Conservation (phyloP, 768 basidiomycete genomes). For the Tricholoma bakamatsutake region DNA sequence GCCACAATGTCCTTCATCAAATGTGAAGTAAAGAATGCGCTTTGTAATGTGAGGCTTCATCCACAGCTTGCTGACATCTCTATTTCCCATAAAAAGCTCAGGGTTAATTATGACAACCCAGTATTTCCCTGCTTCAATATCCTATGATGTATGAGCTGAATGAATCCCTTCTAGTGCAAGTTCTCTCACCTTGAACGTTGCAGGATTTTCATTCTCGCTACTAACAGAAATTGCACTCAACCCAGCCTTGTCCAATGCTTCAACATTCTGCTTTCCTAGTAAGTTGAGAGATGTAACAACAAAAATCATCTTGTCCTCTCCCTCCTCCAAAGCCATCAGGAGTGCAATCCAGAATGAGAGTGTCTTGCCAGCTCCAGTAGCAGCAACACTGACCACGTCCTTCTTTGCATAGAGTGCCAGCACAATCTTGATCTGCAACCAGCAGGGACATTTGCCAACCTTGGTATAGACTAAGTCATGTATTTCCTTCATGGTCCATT, state of each 20-base stretch:
- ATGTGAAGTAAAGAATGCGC: conserved; percentile 3
- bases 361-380: conserved; percentile 3
- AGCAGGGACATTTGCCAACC: not conserved
- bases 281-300: conserved; percentile 25
- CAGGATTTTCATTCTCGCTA: conserved; percentile 7
- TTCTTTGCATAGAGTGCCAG: no score
- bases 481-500: not conserved
- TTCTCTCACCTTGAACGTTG: conserved; percentile 13
- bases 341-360: conserved; percentile 16
- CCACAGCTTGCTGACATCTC: conserved; percentile 5
- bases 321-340: conserved; percentile 11
- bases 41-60: conserved; percentile 10
- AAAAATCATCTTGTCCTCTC: conserved; percentile 11
- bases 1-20: conserved; percentile 8
- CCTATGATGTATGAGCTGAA: conserved; percentile 9
- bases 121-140: conserved; percentile 19
- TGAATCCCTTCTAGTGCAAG: not conserved
- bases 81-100: not conserved
- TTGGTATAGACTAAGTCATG: not conserved
- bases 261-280: conserved; percentile 19
- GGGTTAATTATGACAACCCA: conserved; percentile 22
- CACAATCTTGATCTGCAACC: not conserved
- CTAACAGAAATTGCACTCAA: conserved; percentile 17
- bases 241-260: conserved; percentile 8
- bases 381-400: conserved; percentile 1